Conservation (phyloP, 179 eudicot species). For the Silene noctiflora region DNA sequence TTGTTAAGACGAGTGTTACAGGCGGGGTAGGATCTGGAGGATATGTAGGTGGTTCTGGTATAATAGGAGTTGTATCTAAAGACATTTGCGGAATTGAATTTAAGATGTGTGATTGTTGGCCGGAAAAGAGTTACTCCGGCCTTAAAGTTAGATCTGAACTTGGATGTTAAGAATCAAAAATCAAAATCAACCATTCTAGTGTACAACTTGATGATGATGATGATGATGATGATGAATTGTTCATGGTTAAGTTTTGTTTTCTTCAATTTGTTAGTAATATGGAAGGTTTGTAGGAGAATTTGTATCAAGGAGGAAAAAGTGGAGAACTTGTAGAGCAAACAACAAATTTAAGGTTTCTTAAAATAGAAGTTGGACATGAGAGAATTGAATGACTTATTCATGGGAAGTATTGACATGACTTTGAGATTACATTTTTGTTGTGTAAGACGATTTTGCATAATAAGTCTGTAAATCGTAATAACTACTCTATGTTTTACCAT, state of each 20-base stretch:
- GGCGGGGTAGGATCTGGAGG: slow-evolving; percentile 37
- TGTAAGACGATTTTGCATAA: no score
- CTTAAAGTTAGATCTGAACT: background rate
- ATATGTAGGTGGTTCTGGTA: slow-evolving; percentile 25
- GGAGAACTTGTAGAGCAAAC: slow-evolving; percentile 31
- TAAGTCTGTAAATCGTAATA: no score
- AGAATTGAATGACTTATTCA: no score
- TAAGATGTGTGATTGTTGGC: slow-evolving; percentile 17
- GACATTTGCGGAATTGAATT: slow-evolving; percentile 36
- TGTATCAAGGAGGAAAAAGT: slow-evolving; percentile 24
- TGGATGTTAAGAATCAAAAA: background rate
- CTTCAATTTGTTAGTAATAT: slow-evolving; percentile 7
- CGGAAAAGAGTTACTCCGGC: slow-evolving; percentile 34
- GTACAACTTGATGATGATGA: slow-evolving; percentile 8
- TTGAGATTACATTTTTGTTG: no score
- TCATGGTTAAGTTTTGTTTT: background rate
- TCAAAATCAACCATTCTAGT: slow-evolving; percentile 4
- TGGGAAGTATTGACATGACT: no score
- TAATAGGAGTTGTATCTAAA: slow-evolving; percentile 14
- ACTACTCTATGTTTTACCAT: no score
- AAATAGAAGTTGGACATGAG: slow-evolving; percentile 20
- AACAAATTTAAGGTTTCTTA: slow-evolving; percentile 19
- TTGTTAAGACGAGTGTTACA: slow-evolving; percentile 49
- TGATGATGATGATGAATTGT: slow-evolving; percentile 8
- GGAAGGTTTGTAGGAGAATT: background rate